These are phyloP conservation scores for Penicillium sp. DNA, from an alignment of 2,329 filamentous ascomycete species.

Conservation along the genomic window DNA sequence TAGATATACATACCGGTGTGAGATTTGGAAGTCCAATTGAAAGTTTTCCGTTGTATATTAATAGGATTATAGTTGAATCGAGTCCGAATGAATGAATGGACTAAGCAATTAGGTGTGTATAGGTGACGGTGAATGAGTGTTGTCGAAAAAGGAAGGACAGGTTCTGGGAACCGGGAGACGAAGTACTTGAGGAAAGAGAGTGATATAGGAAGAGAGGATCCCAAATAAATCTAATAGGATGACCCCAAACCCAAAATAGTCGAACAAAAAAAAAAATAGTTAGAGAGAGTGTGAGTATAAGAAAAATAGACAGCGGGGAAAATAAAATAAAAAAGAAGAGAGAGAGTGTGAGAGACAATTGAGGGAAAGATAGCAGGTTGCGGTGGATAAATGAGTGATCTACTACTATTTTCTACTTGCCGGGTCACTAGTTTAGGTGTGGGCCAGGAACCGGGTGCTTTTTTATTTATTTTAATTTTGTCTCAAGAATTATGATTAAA, in stretches of 20 bases:
- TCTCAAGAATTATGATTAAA: constrained; percentile 4
- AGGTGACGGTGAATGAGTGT: constrained; percentile 14
- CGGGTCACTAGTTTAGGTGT: constrained; percentile 30
- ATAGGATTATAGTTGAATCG: background rate
- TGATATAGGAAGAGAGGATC: constrained; percentile 31
- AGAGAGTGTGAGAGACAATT: constrained; percentile 26
- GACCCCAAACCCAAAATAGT: constrained; percentile 33
- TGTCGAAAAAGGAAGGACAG: constrained; percentile 37
- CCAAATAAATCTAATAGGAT: constrained; percentile 25
- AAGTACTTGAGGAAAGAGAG: constrained; percentile 30
- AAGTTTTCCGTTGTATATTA: constrained; percentile 5
- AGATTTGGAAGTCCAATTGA: background rate
- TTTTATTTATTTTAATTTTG: background rate
- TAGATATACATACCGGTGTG: constrained; percentile 7
- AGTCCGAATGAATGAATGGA: constrained; percentile 36
- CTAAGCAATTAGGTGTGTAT: constrained; percentile 31
- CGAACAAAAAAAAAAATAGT: constrained; percentile 23
- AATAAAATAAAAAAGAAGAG: constrained; percentile 33
- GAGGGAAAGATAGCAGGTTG: constrained; percentile 26
- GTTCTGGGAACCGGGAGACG: constrained; percentile 32
- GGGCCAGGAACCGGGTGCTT: constrained; percentile 20
- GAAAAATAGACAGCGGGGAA: constrained; percentile 20
- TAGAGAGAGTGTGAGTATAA: constrained; percentile 26
- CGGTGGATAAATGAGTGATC: constrained; percentile 41
- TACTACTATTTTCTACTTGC: constrained; percentile 36